Percentiles rank a stretch among this genome's conserved stretches.
These are phyloP conservation scores for Eucalyptus regnans DNA, from an alignment of 345 rosid species.

Conservation along the genomic window DNA sequence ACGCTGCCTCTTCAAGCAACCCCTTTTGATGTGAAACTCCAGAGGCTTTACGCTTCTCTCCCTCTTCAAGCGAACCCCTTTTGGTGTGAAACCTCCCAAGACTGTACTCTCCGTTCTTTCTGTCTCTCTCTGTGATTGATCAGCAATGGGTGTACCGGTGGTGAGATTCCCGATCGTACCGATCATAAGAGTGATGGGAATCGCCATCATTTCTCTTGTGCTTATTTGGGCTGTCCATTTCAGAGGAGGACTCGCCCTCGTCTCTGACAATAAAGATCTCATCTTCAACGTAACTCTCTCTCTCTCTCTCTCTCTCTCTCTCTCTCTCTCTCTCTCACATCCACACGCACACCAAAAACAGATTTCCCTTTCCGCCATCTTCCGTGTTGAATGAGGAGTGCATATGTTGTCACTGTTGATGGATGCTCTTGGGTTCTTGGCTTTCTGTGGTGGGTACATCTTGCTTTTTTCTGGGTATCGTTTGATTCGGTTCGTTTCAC, in stretches of 20 bases:
- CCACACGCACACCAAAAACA: neutral
- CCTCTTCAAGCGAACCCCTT: neutral
- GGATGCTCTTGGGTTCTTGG: neutral
- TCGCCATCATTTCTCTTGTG: constrained; percentile 5
- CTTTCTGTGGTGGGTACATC: neutral
- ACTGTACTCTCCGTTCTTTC: neutral
- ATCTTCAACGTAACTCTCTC: constrained; percentile 21
- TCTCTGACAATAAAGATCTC: constrained; percentile 35
- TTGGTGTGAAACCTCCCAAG: neutral
- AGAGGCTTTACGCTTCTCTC: neutral
- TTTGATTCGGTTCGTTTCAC: neutral
- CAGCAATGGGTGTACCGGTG: constrained; percentile 22
- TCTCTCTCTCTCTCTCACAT: neutral
- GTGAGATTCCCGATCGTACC: constrained; percentile 15
- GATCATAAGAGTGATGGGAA: constrained; percentile 10
- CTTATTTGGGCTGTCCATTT: constrained; percentile 14
- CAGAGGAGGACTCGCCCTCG: constrained; percentile 32
- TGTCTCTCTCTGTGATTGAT: neutral
- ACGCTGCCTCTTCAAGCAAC: neutral
- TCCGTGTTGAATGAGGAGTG: neutral
- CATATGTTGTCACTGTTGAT: neutral
- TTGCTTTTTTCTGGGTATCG: neutral
- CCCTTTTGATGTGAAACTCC: neutral
- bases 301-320: neutral
- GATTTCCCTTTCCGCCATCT: neutral